Evolutionary conservation across 129 eudicot species (phyloP).

Genomic region (Arctium minus): DNA sequence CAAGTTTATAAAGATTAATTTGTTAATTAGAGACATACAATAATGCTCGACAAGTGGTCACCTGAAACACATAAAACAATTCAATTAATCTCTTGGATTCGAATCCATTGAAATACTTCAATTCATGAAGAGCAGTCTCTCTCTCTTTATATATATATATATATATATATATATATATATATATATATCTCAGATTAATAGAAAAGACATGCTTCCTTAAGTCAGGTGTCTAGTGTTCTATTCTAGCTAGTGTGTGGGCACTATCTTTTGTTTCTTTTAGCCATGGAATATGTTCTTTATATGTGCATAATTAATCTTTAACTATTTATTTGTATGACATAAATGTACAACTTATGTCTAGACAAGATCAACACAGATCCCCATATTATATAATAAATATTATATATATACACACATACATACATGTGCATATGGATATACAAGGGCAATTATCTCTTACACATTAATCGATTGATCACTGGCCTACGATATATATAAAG

Average conservation of each 20-base stretch:
- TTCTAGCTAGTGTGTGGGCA: conserved; percentile 39
- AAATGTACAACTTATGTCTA: conserved; percentile 12
- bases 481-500: background rate
- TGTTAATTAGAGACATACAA: conserved; percentile 23
- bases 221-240: conserved; percentile 45
- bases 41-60: conserved; percentile 78
- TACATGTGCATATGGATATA: background rate
- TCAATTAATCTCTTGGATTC: conserved; percentile 3
- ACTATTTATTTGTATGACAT: conserved; percentile 8
- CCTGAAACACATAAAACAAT: conserved; percentile 38
- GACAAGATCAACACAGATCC: conserved; percentile 27
- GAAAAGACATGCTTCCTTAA: conserved; percentile 22
- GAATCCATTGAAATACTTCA: background rate
- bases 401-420: background rate
- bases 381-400: background rate
- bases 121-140: background rate
- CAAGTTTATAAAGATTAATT: conserved; percentile 10
- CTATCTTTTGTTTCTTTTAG: conserved; percentile 49
- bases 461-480: background rate
- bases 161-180: too few relatives aligned
- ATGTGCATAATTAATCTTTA: background rate
- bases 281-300: conserved; percentile 32
- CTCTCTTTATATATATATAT: background rate
- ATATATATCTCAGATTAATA: background rate
- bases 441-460: background rate